Evolutionary conservation across 129 eudicot genomes (phyloP), one percentile per base, ranked within the genome.

Genomic region (Flaveria brownii): DNA sequence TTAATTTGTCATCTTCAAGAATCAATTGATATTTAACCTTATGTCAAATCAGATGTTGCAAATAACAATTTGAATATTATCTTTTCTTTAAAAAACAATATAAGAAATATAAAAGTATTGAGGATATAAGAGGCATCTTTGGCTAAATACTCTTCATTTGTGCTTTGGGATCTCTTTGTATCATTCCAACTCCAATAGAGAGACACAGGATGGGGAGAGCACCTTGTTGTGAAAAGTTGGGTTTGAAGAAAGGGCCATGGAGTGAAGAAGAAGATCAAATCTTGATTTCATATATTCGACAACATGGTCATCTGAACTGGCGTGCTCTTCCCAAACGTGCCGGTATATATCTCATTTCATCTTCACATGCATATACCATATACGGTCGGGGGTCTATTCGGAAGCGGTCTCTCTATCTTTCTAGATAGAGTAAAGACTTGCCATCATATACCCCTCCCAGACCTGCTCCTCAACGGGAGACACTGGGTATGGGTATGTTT

Each of bases 221-320:
- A 73, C 95, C 95, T 6, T 91, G 97, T 71, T 91, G 95, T 87
- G 90, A 87, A 56, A 91, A 89, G 85, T 82, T 83, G 78, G 97
- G 96, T 60, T 80, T 91, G 56, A 91, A 89, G 86, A 91, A 72
- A 80, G 97, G 97, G n/a, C 92, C 95, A 66, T 91, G 97, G 97
- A 79, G 87, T 70, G 81, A 68, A 9, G 92, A 91, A 50, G 97
- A 91, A 87, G 97, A 91, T 67, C 80, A 84, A 43, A 60, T 80
- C 74, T 70, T 92, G 72, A 72, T 84, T 36, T 81, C 90, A 69
- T 85, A 82, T 79, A 84, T 92, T 14, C 83, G 66, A 20, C 69
- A 82, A 50, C 72, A 89, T 74, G 97, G 96, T 36, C 92, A 92
- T 76, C 77, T 79, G 2, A 92, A 89, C 45, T 92, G 97, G 97